phyloP scores from a whole-genome alignment of 2,329 filamentous ascomycete genomes.

The Penicillium sp. region DNA sequence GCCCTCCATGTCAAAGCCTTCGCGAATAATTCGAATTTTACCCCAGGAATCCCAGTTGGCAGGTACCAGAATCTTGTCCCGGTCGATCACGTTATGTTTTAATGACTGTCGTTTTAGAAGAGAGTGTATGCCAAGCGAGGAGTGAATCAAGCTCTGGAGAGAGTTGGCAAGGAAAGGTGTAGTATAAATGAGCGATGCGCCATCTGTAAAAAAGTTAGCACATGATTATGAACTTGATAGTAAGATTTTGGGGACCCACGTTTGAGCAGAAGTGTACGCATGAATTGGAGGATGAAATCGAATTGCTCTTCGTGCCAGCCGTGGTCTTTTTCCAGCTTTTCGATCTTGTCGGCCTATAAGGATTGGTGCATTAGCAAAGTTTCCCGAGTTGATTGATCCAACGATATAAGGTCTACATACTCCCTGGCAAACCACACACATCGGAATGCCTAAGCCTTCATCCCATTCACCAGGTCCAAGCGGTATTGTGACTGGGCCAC shows the following conservation, averaged over 20 bases:
- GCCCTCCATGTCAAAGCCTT: conserved; percentile 88
- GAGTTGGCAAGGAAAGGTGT: conserved; percentile 76
- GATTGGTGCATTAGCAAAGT: conserved; percentile 25
- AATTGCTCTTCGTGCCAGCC: conserved; percentile 97
- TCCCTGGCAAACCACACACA: conserved; percentile 96
- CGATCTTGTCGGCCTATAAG: conserved; percentile 79
- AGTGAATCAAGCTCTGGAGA: conserved; percentile 79
- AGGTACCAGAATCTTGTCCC: conserved; percentile 91
- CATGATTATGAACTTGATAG: not conserved
- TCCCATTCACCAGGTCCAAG: conserved; percentile 92
- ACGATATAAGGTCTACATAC: conserved; percentile 63
- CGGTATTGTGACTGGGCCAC: conserved; percentile 73
- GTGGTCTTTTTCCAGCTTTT: conserved; percentile 83
- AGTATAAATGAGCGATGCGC: conserved; percentile 83
- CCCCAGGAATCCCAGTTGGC: conserved; percentile 99
- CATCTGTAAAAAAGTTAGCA: conserved; percentile 58
- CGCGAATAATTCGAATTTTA: conserved; percentile 89
- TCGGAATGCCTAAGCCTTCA: conserved; percentile 79
- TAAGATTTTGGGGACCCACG: conserved; percentile 57
- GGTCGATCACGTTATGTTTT: conserved; percentile 89
- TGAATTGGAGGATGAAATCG: conserved; percentile 90
- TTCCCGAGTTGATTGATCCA: too few relatives aligned
- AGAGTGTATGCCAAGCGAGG: conserved; percentile 83
- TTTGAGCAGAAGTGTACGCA: conserved; percentile 86
- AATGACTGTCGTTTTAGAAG: conserved; percentile 76